Conservation (phyloP, 2,329 filamentous ascomycete species). For the Botrytis cinerea region DNA sequence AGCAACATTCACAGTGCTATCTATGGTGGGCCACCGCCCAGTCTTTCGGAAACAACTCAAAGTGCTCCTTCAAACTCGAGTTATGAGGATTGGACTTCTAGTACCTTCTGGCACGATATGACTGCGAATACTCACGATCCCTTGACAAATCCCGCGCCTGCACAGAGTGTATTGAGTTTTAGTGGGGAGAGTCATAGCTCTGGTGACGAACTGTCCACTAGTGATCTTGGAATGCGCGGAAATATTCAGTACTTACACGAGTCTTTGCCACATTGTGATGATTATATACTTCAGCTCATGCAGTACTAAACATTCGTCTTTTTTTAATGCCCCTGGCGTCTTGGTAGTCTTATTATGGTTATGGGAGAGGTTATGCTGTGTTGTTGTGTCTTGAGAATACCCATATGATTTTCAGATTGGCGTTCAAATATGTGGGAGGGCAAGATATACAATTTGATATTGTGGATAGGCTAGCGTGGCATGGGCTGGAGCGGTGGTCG, state of each 20-base stretch:
- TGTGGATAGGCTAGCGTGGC: neutral
- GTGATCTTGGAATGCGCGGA: slow-evolving; percentile 32
- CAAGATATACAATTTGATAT: neutral
- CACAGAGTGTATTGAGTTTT: slow-evolving; percentile 59
- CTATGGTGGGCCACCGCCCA: slow-evolving; percentile 63
- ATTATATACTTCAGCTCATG: slow-evolving; percentile 4
- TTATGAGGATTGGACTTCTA: slow-evolving; percentile 55
- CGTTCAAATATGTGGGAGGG: slow-evolving; percentile 16
- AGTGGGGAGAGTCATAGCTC: slow-evolving; percentile 61
- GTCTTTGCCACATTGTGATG: neutral
- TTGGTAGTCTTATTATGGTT: neutral
- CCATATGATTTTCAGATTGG: slow-evolving; percentile 1
- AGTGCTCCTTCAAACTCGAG: slow-evolving; percentile 28
- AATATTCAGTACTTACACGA: neutral
- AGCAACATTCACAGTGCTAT: slow-evolving; percentile 85
- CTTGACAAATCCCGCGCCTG: slow-evolving; percentile 36
- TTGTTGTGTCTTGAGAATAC: neutral
- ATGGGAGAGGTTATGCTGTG: neutral
- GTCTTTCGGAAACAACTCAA: slow-evolving; percentile 27
- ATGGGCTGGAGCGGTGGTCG: neutral
- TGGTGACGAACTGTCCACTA: slow-evolving; percentile 46
- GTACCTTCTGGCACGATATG: slow-evolving; percentile 49
- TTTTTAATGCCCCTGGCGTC: neutral
- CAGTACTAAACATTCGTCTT: neutral
- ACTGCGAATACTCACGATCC: slow-evolving; percentile 45